Percentiles rank a stretch among this genome's conserved stretches.
phyloP scores from a whole-genome alignment of 1,284 basidiomycete genomes.

The Ceratobasidium sp. region DNA sequence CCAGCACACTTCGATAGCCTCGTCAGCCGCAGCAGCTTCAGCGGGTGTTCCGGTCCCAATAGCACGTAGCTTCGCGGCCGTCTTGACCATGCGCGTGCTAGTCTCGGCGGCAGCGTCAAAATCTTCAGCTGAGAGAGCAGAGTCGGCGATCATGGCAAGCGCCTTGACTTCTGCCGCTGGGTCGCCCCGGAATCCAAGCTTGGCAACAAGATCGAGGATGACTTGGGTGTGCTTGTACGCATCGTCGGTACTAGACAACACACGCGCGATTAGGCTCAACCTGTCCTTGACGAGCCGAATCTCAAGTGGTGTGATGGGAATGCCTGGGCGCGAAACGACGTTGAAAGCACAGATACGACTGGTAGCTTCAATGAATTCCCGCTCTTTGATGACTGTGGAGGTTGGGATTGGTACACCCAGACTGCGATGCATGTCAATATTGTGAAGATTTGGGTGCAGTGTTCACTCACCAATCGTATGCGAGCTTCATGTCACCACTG shows the following conservation, averaged over 20 bases:
- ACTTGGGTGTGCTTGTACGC: constrained; percentile 91
- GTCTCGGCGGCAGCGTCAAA: constrained; percentile 77
- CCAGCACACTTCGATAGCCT: constrained; percentile 86
- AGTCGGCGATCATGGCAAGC: constrained; percentile 87
- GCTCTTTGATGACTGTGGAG: constrained; percentile 72
- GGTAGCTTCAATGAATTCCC: constrained; percentile 95
- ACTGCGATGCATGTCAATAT: constrained; percentile 58
- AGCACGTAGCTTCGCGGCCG: constrained; percentile 44
- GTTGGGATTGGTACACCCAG: constrained; percentile 77
- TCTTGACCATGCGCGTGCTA: constrained; percentile 74
- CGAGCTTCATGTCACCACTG: constrained; percentile 92
- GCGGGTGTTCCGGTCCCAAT: constrained; percentile 49
- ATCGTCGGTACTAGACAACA: constrained; percentile 82
- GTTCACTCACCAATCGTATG: constrained; percentile 85
- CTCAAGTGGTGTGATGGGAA: constrained; percentile 86
- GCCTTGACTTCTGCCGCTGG: constrained; percentile 78
- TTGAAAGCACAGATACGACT: constrained; percentile 86
- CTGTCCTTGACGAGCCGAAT: constrained; percentile 89
- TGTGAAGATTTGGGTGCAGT: constrained; percentile 21
- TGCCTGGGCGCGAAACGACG: constrained; percentile 75
- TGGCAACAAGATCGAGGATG: constrained; percentile 86
- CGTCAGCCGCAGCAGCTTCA: constrained; percentile 52
- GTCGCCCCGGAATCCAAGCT: constrained; percentile 82
- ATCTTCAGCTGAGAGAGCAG: constrained; percentile 83
- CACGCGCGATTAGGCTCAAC: constrained; percentile 80